Evolutionary conservation across 257 asterid genomes (phyloP).

Genomic region (Leonotis leonurus): DNA sequence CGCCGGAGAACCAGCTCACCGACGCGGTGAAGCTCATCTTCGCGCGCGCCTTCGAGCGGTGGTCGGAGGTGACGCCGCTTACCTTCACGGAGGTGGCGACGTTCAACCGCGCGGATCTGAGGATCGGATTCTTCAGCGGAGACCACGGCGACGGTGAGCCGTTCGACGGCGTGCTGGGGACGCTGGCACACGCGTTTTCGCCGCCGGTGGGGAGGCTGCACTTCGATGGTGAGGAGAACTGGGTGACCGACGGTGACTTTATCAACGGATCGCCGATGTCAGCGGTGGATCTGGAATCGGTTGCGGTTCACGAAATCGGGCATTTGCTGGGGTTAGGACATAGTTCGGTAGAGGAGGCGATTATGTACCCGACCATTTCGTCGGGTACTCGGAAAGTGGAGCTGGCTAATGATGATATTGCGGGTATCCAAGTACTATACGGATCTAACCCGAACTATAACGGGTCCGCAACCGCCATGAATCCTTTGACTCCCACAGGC

Average conservation of each 20-base stretch:
- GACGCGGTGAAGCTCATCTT: slow-evolving; percentile 30
- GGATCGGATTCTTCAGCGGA: slow-evolving; percentile 53
- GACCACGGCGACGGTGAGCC: slow-evolving; percentile 92
- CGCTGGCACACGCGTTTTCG: slow-evolving; percentile 83
- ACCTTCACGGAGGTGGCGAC: slow-evolving; percentile 44
- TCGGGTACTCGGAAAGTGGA: slow-evolving; percentile 59
- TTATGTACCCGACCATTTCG: slow-evolving; percentile 73
- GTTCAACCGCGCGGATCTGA: slow-evolving; percentile 42
- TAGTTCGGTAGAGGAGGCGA: slow-evolving; percentile 63
- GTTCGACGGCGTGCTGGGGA: slow-evolving; percentile 79
- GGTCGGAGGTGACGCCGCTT: slow-evolving; percentile 80
- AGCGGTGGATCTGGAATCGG: slow-evolving; percentile 80
- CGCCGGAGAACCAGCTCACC: slow-evolving; percentile 35
- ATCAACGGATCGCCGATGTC: slow-evolving; percentile 27
- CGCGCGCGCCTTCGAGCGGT: slow-evolving; percentile 63
- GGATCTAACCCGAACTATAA: slow-evolving; percentile 70
- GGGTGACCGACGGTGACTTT: slow-evolving; percentile 68
- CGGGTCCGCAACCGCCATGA: slow-evolving; percentile 29
- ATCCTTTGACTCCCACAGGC: slow-evolving; percentile 29
- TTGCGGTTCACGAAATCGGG: slow-evolving; percentile 90
- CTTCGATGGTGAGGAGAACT: slow-evolving; percentile 69
- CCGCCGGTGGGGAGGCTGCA: slow-evolving; percentile 72
- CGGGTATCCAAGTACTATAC: slow-evolving; percentile 56
- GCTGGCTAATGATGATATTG: slow-evolving; percentile 49
- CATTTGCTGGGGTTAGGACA: slow-evolving; percentile 89